Base-by-base conservation (phyloP, 164 flowering plant genomes). In the Macadamia integrifolia region DNA sequence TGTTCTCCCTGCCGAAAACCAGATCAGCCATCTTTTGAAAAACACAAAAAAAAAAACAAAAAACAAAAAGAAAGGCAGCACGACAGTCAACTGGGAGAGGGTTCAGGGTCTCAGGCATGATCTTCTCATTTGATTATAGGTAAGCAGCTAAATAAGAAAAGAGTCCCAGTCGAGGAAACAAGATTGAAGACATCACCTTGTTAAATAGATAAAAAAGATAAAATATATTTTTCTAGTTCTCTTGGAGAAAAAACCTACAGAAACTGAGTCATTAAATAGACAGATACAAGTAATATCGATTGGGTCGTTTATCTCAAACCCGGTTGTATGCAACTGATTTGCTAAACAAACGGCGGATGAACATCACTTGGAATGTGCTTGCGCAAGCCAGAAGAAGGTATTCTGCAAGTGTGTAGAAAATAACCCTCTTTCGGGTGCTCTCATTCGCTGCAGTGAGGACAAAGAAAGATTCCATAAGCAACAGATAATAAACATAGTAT, bases 241-340 rank as follows among this genome's bases (percentile, higher is more conserved):
- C 6, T 17, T 53, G n/a, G 14, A 53, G 15, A 53, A 12, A 46
- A 46, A 46, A 46, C 7, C 50, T 46, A 46, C 50, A 46, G 9
- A 46, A 9, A 46, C 8, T 8, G 13, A 11, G 57, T 53, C n/a
- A 53, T 53, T 53, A 53, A 53, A 8, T 8, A 46, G 12, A 53
- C 6, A 14, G 18, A 53, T 17, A 53, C 57, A 53, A 53, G 17
- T 14, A 53, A 14, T n/a, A 53, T 14, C 14, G 17, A 0, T 46
- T 43, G 6, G 62, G 59, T 40, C 52, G 53, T 29, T 64, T 14
- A 9, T 60, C 70, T 85, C 78, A 89, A 55, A 95, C 99, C 60
- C 99, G 79, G 86, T 87, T 90, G 82, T 95, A 95, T 49, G 80
- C 96, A 66, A 92, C 93, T 30, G 96, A 84, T 77, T 95, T 95